These are phyloP conservation scores for Periglandula ipomoeae DNA, from an alignment of 2,329 filamentous ascomycete species.

Conservation along the genomic window DNA sequence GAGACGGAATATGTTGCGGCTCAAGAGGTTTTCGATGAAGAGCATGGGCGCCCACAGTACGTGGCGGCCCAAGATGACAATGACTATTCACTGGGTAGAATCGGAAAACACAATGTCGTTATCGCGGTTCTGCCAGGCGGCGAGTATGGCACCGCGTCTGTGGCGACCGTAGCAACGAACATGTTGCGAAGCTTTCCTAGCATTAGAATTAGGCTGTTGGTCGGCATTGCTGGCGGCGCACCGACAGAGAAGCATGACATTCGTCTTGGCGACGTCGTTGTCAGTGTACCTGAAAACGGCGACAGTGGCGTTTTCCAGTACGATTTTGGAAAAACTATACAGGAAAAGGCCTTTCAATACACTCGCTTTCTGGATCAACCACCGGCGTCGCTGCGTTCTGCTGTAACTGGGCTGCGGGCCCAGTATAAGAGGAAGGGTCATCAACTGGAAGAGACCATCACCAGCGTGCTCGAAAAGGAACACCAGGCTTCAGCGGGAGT, in stretches of 20 bases:
- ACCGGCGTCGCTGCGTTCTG: no score
- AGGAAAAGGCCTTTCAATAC: constrained; percentile 10
- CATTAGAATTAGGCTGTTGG: constrained; percentile 16
- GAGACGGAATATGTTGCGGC: no score
- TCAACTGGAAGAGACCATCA: no score
- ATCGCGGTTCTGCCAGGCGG: constrained; percentile 13
- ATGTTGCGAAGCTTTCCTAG: constrained; percentile 22
- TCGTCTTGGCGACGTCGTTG: constrained; percentile 19
- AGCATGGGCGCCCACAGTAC: constrained; percentile 11
- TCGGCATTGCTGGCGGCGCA: constrained; percentile 20
- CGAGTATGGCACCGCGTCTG: constrained; percentile 12
- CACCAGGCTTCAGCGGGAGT: no score
- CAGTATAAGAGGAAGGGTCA: no score
- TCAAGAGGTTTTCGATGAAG: no score
- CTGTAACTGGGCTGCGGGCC: no score
- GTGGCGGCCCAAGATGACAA: constrained; percentile 9
- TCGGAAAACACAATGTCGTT: constrained; percentile 14
- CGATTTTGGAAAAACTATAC: constrained; percentile 9
- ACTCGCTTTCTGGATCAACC: no score
- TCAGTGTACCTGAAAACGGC: constrained; percentile 6
- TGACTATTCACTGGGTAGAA: constrained; percentile 11
- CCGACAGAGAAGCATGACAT: constrained; percentile 25
- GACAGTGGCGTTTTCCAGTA: constrained; percentile 17
- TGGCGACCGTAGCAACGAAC: constrained; percentile 17
- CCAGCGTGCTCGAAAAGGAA: no score